Base-by-base conservation (phyloP, 2,329 filamentous ascomycete species). In the Diaporthe sp. region DNA sequence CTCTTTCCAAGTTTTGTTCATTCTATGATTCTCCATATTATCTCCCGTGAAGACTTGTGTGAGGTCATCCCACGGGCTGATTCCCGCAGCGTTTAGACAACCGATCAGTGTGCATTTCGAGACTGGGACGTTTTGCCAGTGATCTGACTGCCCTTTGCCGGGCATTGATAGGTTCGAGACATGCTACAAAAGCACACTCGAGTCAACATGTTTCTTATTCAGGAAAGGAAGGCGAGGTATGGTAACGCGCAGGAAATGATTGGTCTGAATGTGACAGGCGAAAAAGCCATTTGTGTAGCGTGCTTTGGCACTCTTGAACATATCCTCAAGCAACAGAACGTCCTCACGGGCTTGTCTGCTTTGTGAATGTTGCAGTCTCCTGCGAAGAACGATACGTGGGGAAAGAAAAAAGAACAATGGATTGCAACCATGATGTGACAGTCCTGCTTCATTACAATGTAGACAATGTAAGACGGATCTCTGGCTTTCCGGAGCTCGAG, bases 21-120 rank as follows among this genome's bases (percentile, higher is more conserved):
- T 19, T 51, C 44, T 55, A 3, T 72, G 44, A 6, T 4, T n/a
- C 42, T 71, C 67, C 13, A 90, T 82, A 55, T 87, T 87, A 3
- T 87, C 31, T 28, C 9, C 81, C 0, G 88, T 46, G 62, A 51
- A 74, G 8, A 59, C 22, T 17, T 58, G 34, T 19, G 42, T 44
- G 17, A 61, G 34, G 13, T 75, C 53, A n/a, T 61, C 31, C 73
- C 73, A 74, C 9, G 65, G 55, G 37, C 31, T 39, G 2, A 75
- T 34, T 3, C 70, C 61, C 4, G 61, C 71, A n/a, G 58, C 62
- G 9, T 68, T 42, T 1, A 75, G n/a, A 37, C 74, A 75, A 8
- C 49, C 70, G 34, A 75, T 74, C 22, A 74, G 25, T 8, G 70
- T 75, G 34, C 74, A 75, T 25, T 49, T 58, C 12, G 74, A 68